Evolutionary conservation across 1,284 basidiomycete genomes (phyloP).

Genomic region (Cerioporus squamosus): DNA sequence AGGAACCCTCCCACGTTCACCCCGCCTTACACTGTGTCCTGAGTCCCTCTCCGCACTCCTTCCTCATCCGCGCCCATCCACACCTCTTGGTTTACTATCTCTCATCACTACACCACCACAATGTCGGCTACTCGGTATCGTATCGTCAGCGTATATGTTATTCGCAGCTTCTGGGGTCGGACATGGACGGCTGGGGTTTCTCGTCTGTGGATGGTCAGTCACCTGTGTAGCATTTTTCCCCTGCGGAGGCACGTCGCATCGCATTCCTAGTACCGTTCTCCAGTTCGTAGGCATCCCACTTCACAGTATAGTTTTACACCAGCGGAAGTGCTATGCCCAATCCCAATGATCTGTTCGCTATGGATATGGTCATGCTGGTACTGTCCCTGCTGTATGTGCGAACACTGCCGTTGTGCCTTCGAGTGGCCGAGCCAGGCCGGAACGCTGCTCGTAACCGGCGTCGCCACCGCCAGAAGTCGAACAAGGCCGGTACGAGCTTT

Average conservation of each 20-base stretch:
- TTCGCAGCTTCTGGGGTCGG: background rate
- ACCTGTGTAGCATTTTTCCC: constrained; percentile 1
- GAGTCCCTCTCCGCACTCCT: background rate
- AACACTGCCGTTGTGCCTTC: no score
- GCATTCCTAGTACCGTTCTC: background rate
- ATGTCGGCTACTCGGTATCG: background rate
- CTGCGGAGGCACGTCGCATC: background rate
- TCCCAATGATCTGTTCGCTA: no score
- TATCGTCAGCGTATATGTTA: background rate
- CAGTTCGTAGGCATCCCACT: no score
- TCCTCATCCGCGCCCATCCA: no score
- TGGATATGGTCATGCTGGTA: no score
- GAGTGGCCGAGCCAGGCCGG: no score
- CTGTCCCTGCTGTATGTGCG: no score
- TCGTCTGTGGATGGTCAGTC: background rate
- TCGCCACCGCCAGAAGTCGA: no score
- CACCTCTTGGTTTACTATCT: background rate
- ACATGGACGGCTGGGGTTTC: constrained; percentile 10
- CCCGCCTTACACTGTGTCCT: constrained; percentile 19
- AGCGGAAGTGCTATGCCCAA: no score
- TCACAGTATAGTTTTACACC: no score
- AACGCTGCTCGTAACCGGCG: no score
- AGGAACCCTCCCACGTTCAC: constrained; percentile 25
- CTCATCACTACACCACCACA: background rate
- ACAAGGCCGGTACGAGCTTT: no score